Evolutionary conservation across 441 rosid genomes (phyloP).

Genomic region (Kokia cookei): DNA sequence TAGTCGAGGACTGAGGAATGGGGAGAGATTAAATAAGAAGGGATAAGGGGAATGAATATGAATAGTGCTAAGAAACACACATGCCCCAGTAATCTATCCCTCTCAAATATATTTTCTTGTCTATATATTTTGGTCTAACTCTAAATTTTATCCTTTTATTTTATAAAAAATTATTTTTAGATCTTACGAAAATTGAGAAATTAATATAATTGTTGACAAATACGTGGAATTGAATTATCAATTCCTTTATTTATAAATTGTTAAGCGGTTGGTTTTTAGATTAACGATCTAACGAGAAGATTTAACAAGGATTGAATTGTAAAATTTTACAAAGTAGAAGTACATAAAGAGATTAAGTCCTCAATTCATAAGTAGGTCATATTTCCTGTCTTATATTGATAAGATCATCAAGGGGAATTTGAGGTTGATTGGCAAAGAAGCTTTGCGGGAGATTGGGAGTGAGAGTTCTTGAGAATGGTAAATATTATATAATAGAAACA

Average conservation of each 20-base stretch:
- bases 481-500: background rate
- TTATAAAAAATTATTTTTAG: too few species aligned
- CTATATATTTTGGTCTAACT: background rate
- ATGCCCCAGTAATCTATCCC: constrained; percentile 49
- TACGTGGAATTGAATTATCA: too few species aligned
- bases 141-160: background rate
- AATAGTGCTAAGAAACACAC: constrained; percentile 21
- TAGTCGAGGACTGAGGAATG: background rate
- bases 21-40: constrained; percentile 61
- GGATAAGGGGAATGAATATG: background rate
- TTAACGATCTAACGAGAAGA: too few species aligned
- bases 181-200: too few species aligned
- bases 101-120: constrained; percentile 5
- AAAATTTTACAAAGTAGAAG: too few species aligned
- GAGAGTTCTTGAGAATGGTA: constrained; percentile 12
- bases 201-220: too few species aligned
- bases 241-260: too few species aligned
- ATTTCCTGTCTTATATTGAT: too few species aligned
- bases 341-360: too few species aligned
- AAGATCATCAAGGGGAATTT: constrained; percentile 8
- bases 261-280: too few species aligned
- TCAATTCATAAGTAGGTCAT: too few species aligned
- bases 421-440: constrained; percentile 74
- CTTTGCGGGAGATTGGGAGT: constrained; percentile 34
- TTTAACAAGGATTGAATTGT: too few species aligned